Conservation (phyloP, 108 stramenopile species). For the Cyclostephanos tholiformis region DNA sequence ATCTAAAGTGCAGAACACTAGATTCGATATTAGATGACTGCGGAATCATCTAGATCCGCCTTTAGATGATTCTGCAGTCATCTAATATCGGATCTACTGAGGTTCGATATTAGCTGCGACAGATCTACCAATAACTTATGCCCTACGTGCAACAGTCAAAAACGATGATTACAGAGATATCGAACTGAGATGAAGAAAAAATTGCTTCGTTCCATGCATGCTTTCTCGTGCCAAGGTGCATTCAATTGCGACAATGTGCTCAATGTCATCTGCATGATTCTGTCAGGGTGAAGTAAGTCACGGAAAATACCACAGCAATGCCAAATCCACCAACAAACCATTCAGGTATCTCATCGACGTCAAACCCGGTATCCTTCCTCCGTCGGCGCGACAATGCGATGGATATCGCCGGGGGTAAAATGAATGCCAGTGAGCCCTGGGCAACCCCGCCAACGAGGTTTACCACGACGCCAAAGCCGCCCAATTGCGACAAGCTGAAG, state of each 20-base stretch:
- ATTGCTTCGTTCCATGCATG: no score
- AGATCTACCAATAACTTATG: no score
- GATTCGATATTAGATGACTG: no score
- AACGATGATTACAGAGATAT: no score
- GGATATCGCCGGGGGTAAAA: constrained; percentile 49
- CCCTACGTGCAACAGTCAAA: no score
- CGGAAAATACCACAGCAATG: constrained; percentile 46
- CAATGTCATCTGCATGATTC: constrained; percentile 28
- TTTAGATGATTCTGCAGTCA: no score
- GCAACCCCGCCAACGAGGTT: constrained; percentile 56
- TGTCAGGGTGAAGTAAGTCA: constrained; percentile 50
- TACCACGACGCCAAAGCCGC: constrained; percentile 52
- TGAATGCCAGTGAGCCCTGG: constrained; percentile 53
- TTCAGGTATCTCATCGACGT: constrained; percentile 32
- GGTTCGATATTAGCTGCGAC: no score
- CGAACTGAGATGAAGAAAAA: no score
- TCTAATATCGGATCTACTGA: no score
- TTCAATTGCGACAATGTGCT: not conserved
- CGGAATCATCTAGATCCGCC: no score
- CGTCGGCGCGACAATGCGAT: constrained; percentile 28
- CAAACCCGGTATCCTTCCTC: constrained; percentile 11
- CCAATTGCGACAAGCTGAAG: constrained; percentile 48
- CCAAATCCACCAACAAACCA: constrained; percentile 53
- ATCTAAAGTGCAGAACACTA: no score
- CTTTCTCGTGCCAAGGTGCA: not conserved